Percentiles rank a stretch among this genome's conserved stretches.
These are phyloP conservation scores for Lecanicillium sp. DNA, from an alignment of 2,329 filamentous ascomycete genomes.

Conservation along the genomic window DNA sequence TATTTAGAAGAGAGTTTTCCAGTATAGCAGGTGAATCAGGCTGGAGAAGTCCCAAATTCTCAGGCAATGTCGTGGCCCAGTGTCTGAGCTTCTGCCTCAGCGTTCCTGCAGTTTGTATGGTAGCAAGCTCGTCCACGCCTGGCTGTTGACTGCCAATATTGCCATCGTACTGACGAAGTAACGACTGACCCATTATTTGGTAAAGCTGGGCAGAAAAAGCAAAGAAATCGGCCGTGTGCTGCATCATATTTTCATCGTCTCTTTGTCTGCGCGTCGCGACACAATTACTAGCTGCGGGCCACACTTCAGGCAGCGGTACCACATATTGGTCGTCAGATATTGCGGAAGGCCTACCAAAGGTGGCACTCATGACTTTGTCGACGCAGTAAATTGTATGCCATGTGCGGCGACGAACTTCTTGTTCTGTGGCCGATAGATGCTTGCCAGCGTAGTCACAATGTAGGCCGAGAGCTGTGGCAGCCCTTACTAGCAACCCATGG, in stretches of 20 bases:
- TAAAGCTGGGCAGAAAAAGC: conserved; percentile 7
- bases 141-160: conserved; percentile 1
- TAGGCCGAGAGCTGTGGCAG: conserved; percentile 41
- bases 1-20: conserved; percentile 15
- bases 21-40: conserved; percentile 13
- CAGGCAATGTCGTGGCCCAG: conserved; percentile 27
- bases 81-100: conserved; percentile 19
- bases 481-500: conserved; percentile 43
- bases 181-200: conserved; percentile 7
- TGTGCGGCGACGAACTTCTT: conserved; percentile 36
- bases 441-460: conserved; percentile 32
- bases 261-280: background rate
- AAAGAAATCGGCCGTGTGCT: conserved; percentile 2
- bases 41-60: conserved; percentile 16
- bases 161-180: conserved; percentile 8
- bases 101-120: conserved; percentile 5
- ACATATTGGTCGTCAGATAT: conserved; percentile 35
- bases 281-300: background rate
- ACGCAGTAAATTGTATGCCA: conserved; percentile 27
- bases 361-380: conserved; percentile 36
- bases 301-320: conserved; percentile 25
- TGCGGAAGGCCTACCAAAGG: conserved; percentile 37
- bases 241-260: background rate
- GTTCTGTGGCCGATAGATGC: conserved; percentile 29
- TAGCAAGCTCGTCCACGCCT: conserved; percentile 5